These are phyloP conservation scores for Papiliotrema nemorosa DNA, from an alignment of 1,284 basidiomycete genomes.

Conservation along the genomic window DNA sequence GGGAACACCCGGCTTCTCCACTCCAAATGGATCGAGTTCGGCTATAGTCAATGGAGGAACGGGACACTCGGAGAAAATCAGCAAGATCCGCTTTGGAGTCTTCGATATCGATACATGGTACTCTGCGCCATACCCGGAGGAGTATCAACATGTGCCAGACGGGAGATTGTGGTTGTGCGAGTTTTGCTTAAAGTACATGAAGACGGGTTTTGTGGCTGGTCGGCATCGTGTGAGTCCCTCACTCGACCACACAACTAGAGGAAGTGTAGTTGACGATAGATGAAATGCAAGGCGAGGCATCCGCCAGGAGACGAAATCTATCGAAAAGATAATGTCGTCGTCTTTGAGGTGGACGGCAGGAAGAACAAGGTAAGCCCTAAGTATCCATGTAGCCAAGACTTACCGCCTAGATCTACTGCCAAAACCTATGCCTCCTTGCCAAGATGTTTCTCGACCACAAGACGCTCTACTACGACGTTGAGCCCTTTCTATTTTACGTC, in stretches of 20 bases:
- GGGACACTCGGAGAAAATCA: constrained; percentile 55
- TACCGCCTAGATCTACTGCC: constrained; percentile 80
- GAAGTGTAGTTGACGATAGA: constrained; percentile 52
- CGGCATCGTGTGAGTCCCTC: constrained; percentile 79
- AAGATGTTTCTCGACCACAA: constrained; percentile 99
- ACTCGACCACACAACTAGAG: too few relatives aligned
- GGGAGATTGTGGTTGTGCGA: constrained; percentile 96
- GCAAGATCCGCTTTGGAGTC: constrained; percentile 85
- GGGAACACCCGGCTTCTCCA: not conserved
- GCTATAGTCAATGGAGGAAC: not conserved
- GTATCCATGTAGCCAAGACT: not conserved
- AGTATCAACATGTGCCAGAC: constrained; percentile 89
- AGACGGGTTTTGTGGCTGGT: constrained; percentile 81
- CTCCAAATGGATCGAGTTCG: not conserved
- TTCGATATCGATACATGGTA: constrained; percentile 99
- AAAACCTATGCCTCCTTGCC: constrained; percentile 96
- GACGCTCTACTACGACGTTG: constrained; percentile 98
- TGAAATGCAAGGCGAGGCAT: constrained; percentile 91
- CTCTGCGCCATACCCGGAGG: constrained; percentile 97
- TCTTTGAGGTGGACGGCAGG: constrained; percentile 97
- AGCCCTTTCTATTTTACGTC: constrained; percentile 98
- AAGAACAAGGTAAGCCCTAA: constrained; percentile 75
- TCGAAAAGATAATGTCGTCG: constrained; percentile 78
- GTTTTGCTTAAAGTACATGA: constrained; percentile 98
- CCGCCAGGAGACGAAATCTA: constrained; percentile 99